A percentile compares a stretch with the other conserved stretches of the same genome.
Conservation (phyloP, 441 rosid genomes). For the Erysimum pusillum region DNA sequence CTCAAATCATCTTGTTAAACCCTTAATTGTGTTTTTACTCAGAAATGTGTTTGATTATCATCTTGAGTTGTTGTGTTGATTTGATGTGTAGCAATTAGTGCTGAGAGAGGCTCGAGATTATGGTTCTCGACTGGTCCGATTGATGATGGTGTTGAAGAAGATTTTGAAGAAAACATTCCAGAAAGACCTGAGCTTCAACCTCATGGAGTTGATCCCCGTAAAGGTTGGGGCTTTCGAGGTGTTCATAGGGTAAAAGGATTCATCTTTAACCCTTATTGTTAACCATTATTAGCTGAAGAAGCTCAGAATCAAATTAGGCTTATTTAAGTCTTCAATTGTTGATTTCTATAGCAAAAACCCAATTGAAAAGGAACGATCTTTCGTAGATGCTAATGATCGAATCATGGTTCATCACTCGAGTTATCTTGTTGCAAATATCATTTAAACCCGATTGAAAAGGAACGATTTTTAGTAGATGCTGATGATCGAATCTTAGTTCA, state of each 20-base stretch:
- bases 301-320: conserved; percentile 3
- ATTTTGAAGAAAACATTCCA: conserved; percentile 52
- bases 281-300: neutral
- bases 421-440: neutral
- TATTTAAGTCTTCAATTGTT: neutral
- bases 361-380: neutral
- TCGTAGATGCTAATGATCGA: neutral
- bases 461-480: too few species aligned
- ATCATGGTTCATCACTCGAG: neutral
- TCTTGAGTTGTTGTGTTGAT: conserved; percentile 8
- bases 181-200: conserved; percentile 64
- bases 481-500: too few species aligned
- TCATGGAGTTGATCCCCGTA: conserved; percentile 88
- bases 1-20: neutral
- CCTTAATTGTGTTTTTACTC: neutral
- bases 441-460: neutral
- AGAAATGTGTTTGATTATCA: conserved; percentile 1
- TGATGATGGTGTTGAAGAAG: conserved; percentile 51
- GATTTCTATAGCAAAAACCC: neutral
- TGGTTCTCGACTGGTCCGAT: conserved; percentile 60
- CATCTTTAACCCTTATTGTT: neutral
- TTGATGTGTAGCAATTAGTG: conserved; percentile 51
- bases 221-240: conserved; percentile 93
- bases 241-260: conserved; percentile 72
- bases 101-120: conserved; percentile 54